Base-by-base conservation (phyloP, 257 asterid genomes). In the Thymus quinquecostatus region DNA sequence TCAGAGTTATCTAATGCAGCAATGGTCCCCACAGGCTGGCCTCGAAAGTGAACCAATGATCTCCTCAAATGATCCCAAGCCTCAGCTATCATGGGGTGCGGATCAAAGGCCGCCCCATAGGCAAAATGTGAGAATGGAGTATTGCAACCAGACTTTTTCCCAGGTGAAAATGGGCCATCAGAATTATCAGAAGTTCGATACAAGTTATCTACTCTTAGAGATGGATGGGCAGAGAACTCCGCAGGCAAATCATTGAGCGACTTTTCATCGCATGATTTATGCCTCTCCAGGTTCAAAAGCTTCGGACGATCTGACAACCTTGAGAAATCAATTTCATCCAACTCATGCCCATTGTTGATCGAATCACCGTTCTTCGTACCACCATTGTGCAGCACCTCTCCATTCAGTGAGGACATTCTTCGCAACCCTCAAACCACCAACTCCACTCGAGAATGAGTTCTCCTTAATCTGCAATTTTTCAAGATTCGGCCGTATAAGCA, bases 21-120 rank as follows among this genome's bases (percentile, higher is more conserved):
- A 55, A 91, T 88, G 4, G 97, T 91, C 72, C 97, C 97, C 65
- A 88, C 97, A 40, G 97, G 91, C 41, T 79, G 82, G 14, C 97
- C 97, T 0, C 96, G 94, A 55, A 91, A 91, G 79, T 74, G 71
- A 59, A 91, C 97, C 79, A 91, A 69, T 1, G 97, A 78, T 6
- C 89, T 89, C 75, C 86, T 83, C 72, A 87, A 60, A 72, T 69
- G 69, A 6, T 87, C 96, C 97, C 97, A 91, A 38, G 97, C 97
- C 87, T 91, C 97, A 0, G 83, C 75, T 40, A 82, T 41, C 84
- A 87, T 86, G 30, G 97, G 93, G 74, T 82, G 83, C 6, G 89
- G 85, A 72, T 78, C 89, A 36, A 21, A 47, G 38, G 45, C 47
- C 55, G 47, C 29, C 62, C 69, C 78, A 66, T 11, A 59, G 32